phyloP scores from a whole-genome alignment of 73 alveolate species.

The Breviolum minutum region DNA sequence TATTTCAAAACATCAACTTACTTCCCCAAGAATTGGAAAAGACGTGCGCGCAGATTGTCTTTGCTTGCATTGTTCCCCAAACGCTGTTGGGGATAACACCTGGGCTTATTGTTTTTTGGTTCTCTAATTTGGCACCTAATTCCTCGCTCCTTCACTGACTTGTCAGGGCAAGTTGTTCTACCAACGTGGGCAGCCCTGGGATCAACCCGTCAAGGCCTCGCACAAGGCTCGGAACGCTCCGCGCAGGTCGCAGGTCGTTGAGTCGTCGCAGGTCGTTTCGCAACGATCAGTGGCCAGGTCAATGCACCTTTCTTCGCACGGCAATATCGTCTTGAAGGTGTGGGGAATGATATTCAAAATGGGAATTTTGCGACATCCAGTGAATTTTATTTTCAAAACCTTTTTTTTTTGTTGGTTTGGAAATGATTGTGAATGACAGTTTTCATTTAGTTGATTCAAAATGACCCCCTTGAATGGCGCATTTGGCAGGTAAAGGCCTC shows the following conservation, averaged over 20 bases:
- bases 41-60: too few species aligned
- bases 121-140: too few species aligned
- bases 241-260: too few species aligned
- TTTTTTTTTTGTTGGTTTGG: background rate
- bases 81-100: too few species aligned
- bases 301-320: slow-evolving; percentile 80
- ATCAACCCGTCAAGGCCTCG: background rate
- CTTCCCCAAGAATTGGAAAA: too few species aligned
- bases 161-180: slow-evolving; percentile 74
- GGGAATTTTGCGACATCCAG: too few species aligned
- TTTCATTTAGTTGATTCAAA: background rate
- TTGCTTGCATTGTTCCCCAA: too few species aligned
- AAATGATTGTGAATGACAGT: background rate
- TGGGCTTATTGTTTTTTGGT: too few species aligned
- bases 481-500: slow-evolving; percentile 42
- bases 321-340: slow-evolving; percentile 81
- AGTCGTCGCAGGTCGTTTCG: background rate
- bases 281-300: background rate
- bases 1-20: too few species aligned
- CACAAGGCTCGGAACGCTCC: background rate
- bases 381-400: too few species aligned
- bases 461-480: background rate
- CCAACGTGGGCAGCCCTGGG: slow-evolving; percentile 84
- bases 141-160: too few species aligned
- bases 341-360: too few species aligned